These are phyloP conservation scores for Isabelozyma heimii DNA, from an alignment of 805 yeast genomes.

Conservation along the genomic window DNA sequence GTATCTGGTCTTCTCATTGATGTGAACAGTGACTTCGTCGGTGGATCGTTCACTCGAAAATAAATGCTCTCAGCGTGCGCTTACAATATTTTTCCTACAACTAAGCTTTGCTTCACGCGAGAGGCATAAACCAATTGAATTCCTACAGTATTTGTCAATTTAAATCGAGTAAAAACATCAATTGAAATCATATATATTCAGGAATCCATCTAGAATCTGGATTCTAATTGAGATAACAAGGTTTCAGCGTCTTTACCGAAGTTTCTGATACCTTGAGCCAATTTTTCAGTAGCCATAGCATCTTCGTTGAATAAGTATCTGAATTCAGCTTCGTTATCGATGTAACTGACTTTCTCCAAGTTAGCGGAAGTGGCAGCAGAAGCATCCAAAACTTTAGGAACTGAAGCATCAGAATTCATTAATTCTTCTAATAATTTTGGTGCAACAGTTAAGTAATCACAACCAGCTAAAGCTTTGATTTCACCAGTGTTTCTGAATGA, in stretches of 20 bases:
- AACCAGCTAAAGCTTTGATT: constrained; percentile 95
- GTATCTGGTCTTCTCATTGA: constrained; percentile 41
- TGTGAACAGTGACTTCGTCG: background rate
- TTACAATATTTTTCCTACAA: too few relatives aligned
- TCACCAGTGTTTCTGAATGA: constrained; percentile 97
- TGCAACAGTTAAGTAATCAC: constrained; percentile 92
- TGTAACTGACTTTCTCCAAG: constrained; percentile 69
- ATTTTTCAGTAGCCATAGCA: constrained; percentile 97
- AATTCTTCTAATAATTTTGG: constrained; percentile 90
- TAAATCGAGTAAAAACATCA: background rate
- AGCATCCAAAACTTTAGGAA: constrained; percentile 81
- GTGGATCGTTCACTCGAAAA: background rate
- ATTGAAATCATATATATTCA: background rate
- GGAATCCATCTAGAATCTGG: constrained; percentile 41
- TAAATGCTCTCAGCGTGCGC: background rate
- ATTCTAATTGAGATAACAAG: constrained; percentile 63
- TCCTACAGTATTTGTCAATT: too few relatives aligned
- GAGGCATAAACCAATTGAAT: too few relatives aligned
- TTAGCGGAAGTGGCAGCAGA: constrained; percentile 52
- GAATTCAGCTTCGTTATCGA: constrained; percentile 86
- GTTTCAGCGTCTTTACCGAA: constrained; percentile 92
- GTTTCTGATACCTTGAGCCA: constrained; percentile 96
- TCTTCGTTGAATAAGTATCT: constrained; percentile 91
- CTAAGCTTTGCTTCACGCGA: too few relatives aligned
- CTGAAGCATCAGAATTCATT: constrained; percentile 68